phyloP scores from a whole-genome alignment of 2,329 filamentous ascomycete genomes.

The Ophiobolus disseminans region DNA sequence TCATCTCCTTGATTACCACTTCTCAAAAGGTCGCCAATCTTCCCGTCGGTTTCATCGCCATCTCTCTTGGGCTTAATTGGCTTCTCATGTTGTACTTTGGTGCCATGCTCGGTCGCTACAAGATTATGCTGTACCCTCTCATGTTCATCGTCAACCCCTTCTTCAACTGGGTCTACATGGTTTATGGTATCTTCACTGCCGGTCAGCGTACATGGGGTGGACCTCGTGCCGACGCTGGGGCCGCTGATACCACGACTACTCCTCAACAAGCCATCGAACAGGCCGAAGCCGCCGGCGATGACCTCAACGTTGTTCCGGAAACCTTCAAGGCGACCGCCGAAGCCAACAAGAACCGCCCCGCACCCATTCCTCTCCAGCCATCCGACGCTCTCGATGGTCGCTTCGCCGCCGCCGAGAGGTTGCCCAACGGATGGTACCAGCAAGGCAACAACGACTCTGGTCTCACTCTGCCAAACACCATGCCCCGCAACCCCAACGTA shows the following conservation, averaged over 20 bases:
- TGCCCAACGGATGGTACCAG: constrained; percentile 72
- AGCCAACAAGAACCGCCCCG: constrained; percentile 57
- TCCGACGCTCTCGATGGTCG: constrained; percentile 77
- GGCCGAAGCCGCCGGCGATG: constrained; percentile 80
- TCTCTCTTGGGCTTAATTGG: constrained; percentile 94
- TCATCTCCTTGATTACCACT: constrained; percentile 84
- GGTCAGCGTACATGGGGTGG: constrained; percentile 96
- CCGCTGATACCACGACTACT: constrained; percentile 76
- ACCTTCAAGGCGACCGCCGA: constrained; percentile 71
- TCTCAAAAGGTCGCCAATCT: constrained; percentile 78
- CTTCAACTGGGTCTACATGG: constrained; percentile 98
- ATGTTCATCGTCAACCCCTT: constrained; percentile 97
- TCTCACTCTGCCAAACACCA: constrained; percentile 61
- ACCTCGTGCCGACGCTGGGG: constrained; percentile 85
- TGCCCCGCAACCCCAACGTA: constrained; percentile 54
- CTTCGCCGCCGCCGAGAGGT: constrained; percentile 74
- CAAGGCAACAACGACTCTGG: constrained; percentile 74
- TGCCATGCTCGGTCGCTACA: constrained; percentile 82
- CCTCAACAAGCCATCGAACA: constrained; percentile 84
- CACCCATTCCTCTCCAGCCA: constrained; percentile 71
- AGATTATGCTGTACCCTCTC: constrained; percentile 91
- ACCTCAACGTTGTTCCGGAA: constrained; percentile 87
- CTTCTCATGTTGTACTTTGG: constrained; percentile 96
- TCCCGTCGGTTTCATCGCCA: constrained; percentile 90
- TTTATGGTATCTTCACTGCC: constrained; percentile 94